Base-by-base conservation (phyloP, 805 yeast genomes). In the Wickerhamiella nectarea region DNA sequence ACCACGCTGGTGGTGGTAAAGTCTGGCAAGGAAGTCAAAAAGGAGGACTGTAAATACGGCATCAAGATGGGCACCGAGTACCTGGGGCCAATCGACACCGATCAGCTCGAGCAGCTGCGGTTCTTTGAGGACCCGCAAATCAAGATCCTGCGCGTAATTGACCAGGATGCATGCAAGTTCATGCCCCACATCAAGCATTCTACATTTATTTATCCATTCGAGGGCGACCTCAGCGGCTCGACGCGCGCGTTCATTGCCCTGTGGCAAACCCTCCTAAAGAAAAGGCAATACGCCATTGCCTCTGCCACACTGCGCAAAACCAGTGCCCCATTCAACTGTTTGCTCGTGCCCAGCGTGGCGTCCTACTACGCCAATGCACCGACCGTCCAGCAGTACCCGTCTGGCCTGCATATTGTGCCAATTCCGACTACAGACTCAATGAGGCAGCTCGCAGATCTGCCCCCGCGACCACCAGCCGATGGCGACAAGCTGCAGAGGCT, bases 381-480 rank as follows among this genome's bases (percentile, higher is more conserved):
- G 3, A 37, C 24, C 8, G 45, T 46, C 8, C 55, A 56, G n/a
- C 50, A 52, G 11, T 61, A 68, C 24, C 80, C 89, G 0, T 76
- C 80, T 45, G 95, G 95, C 0, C 72, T 89, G 48, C 75, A 78
- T 39, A 58, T 86, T 45, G 68, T 80, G 7, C 67, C 70, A 24
- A 52, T 82, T 18, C 95, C 97, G 1, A 80, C 72, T 66, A 61
- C 74, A 12, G 93, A 85, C 51, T 89, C 84, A 56, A 60, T 85
- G 3, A 66, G 96, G 41, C 67, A 71, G 26, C 58, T 75, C 3
- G 95, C 96, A 3, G 0, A 61, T 60, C 46, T 42, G 21, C 33
- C 38, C 21, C 46, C 28, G 50, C 5, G 41, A 43, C 10, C 47
- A 6, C 31, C 21, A 4, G 33, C 21, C 17, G 15, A 28, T 12